A percentile compares a stretch with the other conserved stretches of the same genome.
phyloP scores from a whole-genome alignment of 768 basidiomycete species.

The Collybiopsis confluens region DNA sequence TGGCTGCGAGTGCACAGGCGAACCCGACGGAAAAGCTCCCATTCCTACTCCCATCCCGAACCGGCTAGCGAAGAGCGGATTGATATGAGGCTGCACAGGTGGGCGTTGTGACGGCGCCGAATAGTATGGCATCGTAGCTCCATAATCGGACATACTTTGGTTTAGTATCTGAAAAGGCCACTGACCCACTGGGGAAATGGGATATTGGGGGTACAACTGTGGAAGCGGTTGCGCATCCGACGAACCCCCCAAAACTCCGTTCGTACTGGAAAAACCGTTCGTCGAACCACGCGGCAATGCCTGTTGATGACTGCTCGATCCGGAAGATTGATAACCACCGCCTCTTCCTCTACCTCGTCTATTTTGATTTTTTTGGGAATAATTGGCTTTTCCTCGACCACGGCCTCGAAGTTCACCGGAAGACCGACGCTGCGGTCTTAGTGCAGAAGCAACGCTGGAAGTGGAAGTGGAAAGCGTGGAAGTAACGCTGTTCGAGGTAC shows the following conservation, averaged over 20 bases:
- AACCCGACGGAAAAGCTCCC: not conserved
- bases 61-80: constrained; percentile 69
- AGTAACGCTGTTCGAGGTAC: not conserved
- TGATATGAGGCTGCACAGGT: constrained; percentile 76
- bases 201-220: constrained; percentile 1
- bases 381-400: constrained; percentile 25
- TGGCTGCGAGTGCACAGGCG: not conserved
- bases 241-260: not conserved
- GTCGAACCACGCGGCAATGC: not conserved
- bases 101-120: constrained; percentile 15
- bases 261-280: not conserved
- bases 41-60: constrained; percentile 43
- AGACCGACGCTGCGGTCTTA: constrained; percentile 6
- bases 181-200: constrained; percentile 3
- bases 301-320: not conserved
- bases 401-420: constrained; percentile 21
- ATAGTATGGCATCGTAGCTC: not conserved
- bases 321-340: not conserved
- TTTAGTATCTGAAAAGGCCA: constrained; percentile 4
- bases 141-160: not conserved
- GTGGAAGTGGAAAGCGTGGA: not conserved
- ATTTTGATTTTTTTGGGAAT: not conserved
- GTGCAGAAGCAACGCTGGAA: not conserved
- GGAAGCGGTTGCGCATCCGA: not conserved
- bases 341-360: not conserved